Conservation (phyloP, 768 basidiomycete genomes). For the Lactarius tabidus region DNA sequence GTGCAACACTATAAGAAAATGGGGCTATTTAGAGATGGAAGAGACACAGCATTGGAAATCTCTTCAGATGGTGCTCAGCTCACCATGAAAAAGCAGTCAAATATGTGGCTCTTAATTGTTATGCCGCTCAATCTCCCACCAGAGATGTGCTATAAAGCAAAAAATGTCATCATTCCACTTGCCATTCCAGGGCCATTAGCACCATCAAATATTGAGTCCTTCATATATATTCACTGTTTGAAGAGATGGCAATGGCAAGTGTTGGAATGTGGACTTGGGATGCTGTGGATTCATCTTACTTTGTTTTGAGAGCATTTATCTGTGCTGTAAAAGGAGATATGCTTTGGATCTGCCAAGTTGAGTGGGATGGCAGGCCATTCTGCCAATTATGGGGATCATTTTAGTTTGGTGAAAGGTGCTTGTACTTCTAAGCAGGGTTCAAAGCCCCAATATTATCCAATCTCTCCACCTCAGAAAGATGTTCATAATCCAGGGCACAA, state of each 20-base stretch:
- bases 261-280: slow-evolving; percentile 2
- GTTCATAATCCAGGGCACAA: neutral
- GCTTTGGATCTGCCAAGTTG: slow-evolving; percentile 33
- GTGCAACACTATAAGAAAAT: neutral
- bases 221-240: neutral
- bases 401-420: slow-evolving; percentile 20
- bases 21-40: slow-evolving; percentile 1
- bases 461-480: neutral
- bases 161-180: slow-evolving; percentile 1
- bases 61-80: slow-evolving; percentile 33
- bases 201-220: slow-evolving; percentile 1
- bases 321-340: slow-evolving; percentile 33
- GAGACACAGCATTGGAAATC: slow-evolving; percentile 30
- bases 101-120: slow-evolving; percentile 30
- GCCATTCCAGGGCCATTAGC: neutral
- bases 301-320: slow-evolving; percentile 22
- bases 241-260: neutral
- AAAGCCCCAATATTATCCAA: slow-evolving; percentile 3
- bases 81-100: slow-evolving; percentile 35
- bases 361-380: slow-evolving; percentile 6
- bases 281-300: neutral
- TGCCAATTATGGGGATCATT: slow-evolving; percentile 31
- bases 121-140: slow-evolving; percentile 26
- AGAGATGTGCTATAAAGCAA: neutral
- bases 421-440: neutral